Evolutionary conservation across 345 rosid genomes (phyloP).

Genomic region (Angophora floribunda): DNA sequence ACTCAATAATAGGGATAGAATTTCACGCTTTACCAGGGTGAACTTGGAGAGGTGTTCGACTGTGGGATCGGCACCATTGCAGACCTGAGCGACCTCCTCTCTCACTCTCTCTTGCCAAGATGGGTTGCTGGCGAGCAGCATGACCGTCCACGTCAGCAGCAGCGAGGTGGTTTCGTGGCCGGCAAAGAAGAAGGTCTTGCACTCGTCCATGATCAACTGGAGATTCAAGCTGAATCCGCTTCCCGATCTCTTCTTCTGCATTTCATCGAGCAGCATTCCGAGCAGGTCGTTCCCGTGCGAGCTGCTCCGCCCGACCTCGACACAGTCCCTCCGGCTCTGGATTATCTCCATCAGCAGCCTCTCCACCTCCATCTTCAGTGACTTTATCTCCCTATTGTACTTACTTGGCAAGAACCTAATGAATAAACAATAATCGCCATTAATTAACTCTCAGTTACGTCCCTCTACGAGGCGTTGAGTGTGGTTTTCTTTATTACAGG

Average conservation of each 20-base stretch:
- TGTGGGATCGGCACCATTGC: slow-evolving; percentile 51
- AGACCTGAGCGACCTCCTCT: slow-evolving; percentile 50
- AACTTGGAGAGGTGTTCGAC: slow-evolving; percentile 68
- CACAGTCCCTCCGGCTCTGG: slow-evolving; percentile 61
- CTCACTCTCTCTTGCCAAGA: slow-evolving; percentile 85
- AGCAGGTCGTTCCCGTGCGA: slow-evolving; percentile 77
- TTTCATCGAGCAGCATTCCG: slow-evolving; percentile 71
- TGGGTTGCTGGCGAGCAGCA: slow-evolving; percentile 80
- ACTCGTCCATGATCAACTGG: slow-evolving; percentile 94
- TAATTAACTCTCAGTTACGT: background rate
- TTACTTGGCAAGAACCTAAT: slow-evolving; percentile 79
- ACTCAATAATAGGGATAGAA: background rate
- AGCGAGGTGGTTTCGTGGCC: slow-evolving; percentile 95
- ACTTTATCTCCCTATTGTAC: slow-evolving; percentile 80
- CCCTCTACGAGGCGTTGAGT: background rate
- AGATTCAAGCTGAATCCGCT: slow-evolving; percentile 32
- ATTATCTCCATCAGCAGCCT: slow-evolving; percentile 75
- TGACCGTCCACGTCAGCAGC: slow-evolving; percentile 84
- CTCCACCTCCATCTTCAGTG: slow-evolving; percentile 74
- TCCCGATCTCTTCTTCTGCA: slow-evolving; percentile 32
- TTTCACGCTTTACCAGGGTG: slow-evolving; percentile 36
- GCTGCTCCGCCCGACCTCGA: slow-evolving; percentile 72
- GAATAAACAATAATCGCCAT: background rate
- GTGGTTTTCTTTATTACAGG: background rate
- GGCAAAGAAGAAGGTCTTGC: slow-evolving; percentile 94